Evolutionary conservation across 2,329 filamentous ascomycete genomes (phyloP).

Genomic region (Clonostachys chloroleuca): DNA sequence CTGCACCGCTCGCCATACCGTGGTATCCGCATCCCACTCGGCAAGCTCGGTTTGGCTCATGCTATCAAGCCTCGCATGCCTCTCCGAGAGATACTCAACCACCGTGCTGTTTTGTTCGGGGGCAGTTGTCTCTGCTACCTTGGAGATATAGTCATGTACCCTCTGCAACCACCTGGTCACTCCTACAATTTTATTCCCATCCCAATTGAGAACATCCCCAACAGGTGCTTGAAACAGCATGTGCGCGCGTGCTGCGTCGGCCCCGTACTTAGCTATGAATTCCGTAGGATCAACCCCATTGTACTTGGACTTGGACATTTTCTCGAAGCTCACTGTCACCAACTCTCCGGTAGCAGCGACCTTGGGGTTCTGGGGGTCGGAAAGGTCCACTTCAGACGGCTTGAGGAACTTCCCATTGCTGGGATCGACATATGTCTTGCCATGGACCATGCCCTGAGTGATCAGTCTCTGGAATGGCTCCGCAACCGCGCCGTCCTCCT

Average conservation of each 20-base stretch:
- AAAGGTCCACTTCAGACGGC: constrained; percentile 68
- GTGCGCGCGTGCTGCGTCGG: constrained; percentile 80
- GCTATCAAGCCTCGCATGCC: constrained; percentile 16
- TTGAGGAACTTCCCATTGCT: constrained; percentile 71
- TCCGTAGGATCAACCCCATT: constrained; percentile 81
- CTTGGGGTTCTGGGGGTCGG: constrained; percentile 47
- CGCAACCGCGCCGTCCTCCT: constrained; percentile 28
- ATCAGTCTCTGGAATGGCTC: constrained; percentile 83
- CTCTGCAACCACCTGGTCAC: constrained; percentile 76
- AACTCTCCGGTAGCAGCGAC: constrained; percentile 56
- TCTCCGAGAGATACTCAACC: constrained; percentile 29
- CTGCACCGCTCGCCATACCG: constrained; percentile 64
- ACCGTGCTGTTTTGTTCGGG: constrained; percentile 7
- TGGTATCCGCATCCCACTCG: constrained; percentile 39
- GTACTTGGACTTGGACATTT: constrained; percentile 94
- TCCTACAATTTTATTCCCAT: constrained; percentile 75
- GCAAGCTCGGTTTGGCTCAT: constrained; percentile 22
- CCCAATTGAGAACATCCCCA: constrained; percentile 81
- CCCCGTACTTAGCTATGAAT: constrained; percentile 71
- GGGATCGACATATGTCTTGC: constrained; percentile 76
- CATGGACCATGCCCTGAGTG: constrained; percentile 91
- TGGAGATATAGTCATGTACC: constrained; percentile 42
- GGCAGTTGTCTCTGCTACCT: constrained; percentile 28
- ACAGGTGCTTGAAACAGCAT: constrained; percentile 88
- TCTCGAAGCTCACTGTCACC: constrained; percentile 69